Base-by-base conservation (phyloP, 1,284 basidiomycete species). In the Wolfiporia cocos region DNA sequence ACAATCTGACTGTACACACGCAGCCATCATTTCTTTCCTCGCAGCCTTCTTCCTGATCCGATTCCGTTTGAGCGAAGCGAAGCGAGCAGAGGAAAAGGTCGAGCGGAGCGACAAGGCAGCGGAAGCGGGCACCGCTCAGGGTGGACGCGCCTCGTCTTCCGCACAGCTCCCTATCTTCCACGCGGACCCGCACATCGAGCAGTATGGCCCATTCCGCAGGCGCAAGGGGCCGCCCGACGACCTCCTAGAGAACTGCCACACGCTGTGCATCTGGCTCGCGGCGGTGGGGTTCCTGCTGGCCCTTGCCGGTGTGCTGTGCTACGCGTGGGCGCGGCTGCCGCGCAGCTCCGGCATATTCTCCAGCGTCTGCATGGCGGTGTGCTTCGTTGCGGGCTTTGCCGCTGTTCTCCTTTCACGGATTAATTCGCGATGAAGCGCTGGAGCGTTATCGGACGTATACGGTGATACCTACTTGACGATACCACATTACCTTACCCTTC, bases 11-110 rank as follows among this genome's bases (percentile, higher is more conserved):
- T 9, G 31, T 14, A 6, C 30, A 17, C 37, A n/a, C 32, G 2
- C 44, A 70, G 78, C 78, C 9, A 70, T 78, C 34, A 62, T 78
- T 24, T 76, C 78, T 6, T 80, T 80, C 55, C 58, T 76, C 36
- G 75, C 66, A 1, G 72, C 75, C 15, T 80, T 79, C 60, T 67
- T 75, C 46, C 65, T 80, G 35, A 68, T 78, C 42, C 64, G 69
- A 19, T 78, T 73, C 57, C 76, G 73, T 46, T 59, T 80, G 22
- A 64, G 67, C 46, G 67, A 74, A 51, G 77, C 75, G 6, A 71
- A 63, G 22, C 58, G 62, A 5, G 68, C 69, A 38, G 65, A 72
- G 46, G 44, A 39, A 37, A 48, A 55, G 33, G 46, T 46, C 19
- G 54, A 51, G 39, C n/a, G n/a, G n/a, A n/a, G n/a, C n/a, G n/a